These are phyloP conservation scores for Nigrospora osmanthi DNA, from an alignment of 2,329 filamentous ascomycete species.

Conservation along the genomic window DNA sequence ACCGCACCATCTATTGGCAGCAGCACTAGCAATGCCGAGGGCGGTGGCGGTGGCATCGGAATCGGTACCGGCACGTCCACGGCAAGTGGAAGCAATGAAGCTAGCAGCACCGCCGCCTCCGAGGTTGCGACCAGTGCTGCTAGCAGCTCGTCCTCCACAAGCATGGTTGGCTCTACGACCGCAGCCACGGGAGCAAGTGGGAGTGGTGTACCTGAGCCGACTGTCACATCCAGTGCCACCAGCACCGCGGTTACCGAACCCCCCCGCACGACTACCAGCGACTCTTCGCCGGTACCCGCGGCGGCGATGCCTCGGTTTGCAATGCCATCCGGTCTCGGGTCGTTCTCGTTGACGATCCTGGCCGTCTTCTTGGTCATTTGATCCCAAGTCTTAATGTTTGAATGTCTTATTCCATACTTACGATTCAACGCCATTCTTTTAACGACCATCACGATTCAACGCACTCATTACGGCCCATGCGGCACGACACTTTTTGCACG, in stretches of 20 bases:
- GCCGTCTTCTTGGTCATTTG: constrained; percentile 16
- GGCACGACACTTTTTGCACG: neutral
- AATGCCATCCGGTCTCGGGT: constrained; percentile 1
- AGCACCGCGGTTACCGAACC: constrained; percentile 4
- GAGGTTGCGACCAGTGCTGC: too few species aligned
- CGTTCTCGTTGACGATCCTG: constrained; percentile 14
- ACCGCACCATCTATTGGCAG: constrained; percentile 2
- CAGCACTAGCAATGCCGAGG: too few species aligned
- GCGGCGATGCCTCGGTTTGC: constrained; percentile 2
- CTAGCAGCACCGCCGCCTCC: too few species aligned
- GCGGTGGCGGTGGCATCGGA: neutral
- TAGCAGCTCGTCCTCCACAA: too few species aligned
- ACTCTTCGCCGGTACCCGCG: constrained; percentile 1
- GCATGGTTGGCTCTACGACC: too few species aligned
- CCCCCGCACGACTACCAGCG: neutral
- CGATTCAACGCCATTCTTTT: constrained; percentile 3
- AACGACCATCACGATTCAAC: neutral
- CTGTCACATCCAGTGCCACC: constrained; percentile 1
- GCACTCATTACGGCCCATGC: constrained; percentile 7
- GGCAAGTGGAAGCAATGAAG: too few species aligned
- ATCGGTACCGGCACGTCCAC: neutral
- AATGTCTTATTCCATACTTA: constrained; percentile 2
- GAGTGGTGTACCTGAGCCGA: neutral
- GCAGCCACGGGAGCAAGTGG: too few species aligned
- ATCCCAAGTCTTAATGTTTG: constrained; percentile 10